Evolutionary conservation across 2,329 filamentous ascomycete genomes (phyloP).

Genomic region (Clonostachys rhizophaga): DNA sequence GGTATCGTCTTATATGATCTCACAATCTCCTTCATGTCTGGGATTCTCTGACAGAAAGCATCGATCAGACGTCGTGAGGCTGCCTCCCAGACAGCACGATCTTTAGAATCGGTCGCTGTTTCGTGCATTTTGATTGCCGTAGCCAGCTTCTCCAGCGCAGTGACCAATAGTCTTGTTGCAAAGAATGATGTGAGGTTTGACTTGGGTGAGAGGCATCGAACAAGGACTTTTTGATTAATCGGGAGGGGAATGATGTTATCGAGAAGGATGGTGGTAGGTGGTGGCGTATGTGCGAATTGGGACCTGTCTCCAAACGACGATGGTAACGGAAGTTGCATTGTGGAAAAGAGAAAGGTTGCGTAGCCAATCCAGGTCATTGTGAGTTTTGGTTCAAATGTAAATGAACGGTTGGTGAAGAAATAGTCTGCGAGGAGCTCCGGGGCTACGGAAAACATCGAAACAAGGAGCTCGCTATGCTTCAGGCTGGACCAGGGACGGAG

Average conservation of each 20-base stretch:
- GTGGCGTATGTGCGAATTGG: slow-evolving; percentile 61
- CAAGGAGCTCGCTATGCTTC: slow-evolving; percentile 75
- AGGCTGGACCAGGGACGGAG: slow-evolving; percentile 80
- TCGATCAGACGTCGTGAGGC: slow-evolving; percentile 63
- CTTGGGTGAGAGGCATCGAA: slow-evolving; percentile 73
- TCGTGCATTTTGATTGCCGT: slow-evolving; percentile 57
- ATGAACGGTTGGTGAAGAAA: slow-evolving; percentile 73
- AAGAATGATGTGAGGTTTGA: slow-evolving; percentile 81
- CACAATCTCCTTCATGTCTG: slow-evolving; percentile 77
- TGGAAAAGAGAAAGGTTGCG: slow-evolving; percentile 80
- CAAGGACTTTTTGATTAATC: slow-evolving; percentile 73
- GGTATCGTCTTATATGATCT: slow-evolving; percentile 66
- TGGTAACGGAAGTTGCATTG: slow-evolving; percentile 71
- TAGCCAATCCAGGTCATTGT: slow-evolving; percentile 95
- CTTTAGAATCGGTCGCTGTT: slow-evolving; percentile 19
- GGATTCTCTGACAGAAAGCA: slow-evolving; percentile 74
- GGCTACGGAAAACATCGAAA: slow-evolving; percentile 73
- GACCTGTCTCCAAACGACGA: slow-evolving; percentile 63
- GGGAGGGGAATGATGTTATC: slow-evolving; percentile 85
- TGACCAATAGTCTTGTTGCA: slow-evolving; percentile 71
- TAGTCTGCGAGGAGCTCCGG: slow-evolving; percentile 88
- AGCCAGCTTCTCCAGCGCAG: slow-evolving; percentile 75
- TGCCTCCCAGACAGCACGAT: slow-evolving; percentile 54
- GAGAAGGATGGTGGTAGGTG: slow-evolving; percentile 72
- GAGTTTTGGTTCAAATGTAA: slow-evolving; percentile 86